These are phyloP conservation scores for Fraxinus platypoda DNA, from an alignment of 305 asterid species.

Conservation along the genomic window DNA sequence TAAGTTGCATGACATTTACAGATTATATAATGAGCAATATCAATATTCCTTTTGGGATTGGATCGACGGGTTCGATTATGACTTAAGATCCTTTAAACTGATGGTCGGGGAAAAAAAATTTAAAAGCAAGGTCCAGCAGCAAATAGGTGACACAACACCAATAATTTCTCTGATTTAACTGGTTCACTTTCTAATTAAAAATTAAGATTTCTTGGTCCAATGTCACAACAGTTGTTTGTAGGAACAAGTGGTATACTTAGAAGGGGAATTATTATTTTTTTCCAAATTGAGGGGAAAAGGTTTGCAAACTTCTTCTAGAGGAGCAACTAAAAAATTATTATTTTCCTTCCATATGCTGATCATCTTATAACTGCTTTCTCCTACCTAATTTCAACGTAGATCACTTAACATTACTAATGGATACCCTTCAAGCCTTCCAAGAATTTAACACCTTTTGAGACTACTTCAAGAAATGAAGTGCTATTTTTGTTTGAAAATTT, in stretches of 20 bases:
- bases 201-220: background rate
- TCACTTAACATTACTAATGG: background rate
- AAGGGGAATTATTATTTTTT: background rate
- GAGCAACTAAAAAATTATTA: background rate
- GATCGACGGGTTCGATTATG: background rate
- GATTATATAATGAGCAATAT: background rate
- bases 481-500: too few species aligned
- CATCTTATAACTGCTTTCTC: background rate
- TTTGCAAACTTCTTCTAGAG: conserved; percentile 4
- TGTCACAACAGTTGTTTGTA: background rate
- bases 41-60: background rate
- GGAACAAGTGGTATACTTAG: conserved; percentile 4
- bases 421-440: background rate
- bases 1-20: background rate
- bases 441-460: background rate
- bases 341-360: background rate
- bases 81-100: background rate
- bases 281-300: background rate
- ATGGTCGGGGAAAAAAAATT: too few species aligned
- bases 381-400: background rate
- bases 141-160: background rate
- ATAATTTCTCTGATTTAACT: too few species aligned
- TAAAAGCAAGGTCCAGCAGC: background rate
- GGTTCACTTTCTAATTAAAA: too few species aligned
- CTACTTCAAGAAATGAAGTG: background rate